phyloP scores from a whole-genome alignment of 345 rosid species.

The Linum trigynum region DNA sequence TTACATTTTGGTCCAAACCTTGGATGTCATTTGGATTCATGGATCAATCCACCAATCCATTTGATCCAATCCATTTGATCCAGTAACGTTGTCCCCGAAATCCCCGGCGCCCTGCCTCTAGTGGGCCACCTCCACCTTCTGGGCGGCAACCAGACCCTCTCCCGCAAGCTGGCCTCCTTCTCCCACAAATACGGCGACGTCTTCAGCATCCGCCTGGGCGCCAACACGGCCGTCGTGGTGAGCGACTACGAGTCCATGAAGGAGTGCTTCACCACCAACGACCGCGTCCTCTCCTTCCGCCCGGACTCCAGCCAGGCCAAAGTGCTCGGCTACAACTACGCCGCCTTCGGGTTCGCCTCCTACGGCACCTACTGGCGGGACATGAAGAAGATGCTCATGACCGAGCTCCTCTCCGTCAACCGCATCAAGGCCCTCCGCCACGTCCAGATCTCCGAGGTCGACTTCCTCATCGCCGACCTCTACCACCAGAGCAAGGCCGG shows the following conservation, averaged over 20 bases:
- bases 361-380: conserved; percentile 14
- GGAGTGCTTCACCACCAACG: conserved; percentile 14
- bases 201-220: neutral
- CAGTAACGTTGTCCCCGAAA: too few relatives aligned
- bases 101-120: too few relatives aligned
- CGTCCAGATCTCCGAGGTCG: neutral
- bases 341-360: conserved; percentile 8
- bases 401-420: conserved; percentile 10
- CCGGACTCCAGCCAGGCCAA: conserved; percentile 4
- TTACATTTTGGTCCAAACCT: too few relatives aligned
- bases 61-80: too few relatives aligned
- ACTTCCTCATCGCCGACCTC: neutral
- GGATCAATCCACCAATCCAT: too few relatives aligned
- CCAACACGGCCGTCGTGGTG: neutral
- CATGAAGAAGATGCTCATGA: conserved; percentile 3
- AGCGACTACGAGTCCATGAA: neutral
- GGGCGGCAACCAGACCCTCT: neutral
- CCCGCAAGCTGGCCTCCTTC: neutral
- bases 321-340: neutral
- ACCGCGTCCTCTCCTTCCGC: conserved; percentile 5
- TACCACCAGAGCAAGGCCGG: neutral
- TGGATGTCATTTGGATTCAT: too few relatives aligned
- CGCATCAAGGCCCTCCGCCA: conserved; percentile 3
- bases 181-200: neutral
- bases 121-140: too few relatives aligned